Percentiles rank a stretch among this genome's conserved stretches.
phyloP scores from a whole-genome alignment of 1,139 yeast species.

The Geotrichum histeridarum region DNA sequence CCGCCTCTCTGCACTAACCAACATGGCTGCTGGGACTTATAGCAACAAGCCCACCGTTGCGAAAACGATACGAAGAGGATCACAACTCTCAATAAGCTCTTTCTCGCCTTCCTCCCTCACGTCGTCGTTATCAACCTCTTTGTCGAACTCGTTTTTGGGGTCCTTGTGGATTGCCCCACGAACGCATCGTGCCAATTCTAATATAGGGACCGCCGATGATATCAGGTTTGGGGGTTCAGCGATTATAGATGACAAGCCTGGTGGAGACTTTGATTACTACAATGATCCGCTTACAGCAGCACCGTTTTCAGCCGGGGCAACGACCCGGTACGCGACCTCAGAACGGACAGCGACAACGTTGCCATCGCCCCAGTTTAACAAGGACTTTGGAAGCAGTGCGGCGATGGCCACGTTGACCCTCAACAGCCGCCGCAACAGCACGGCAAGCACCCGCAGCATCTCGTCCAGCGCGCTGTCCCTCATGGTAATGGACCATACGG shows the following conservation, averaged over 20 bases:
- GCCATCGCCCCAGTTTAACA: not conserved
- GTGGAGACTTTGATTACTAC: no score
- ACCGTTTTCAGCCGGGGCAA: not conserved
- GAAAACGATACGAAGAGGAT: slow-evolving; percentile 1
- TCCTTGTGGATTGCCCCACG: not conserved
- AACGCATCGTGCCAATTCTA: not conserved
- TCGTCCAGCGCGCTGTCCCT: not conserved
- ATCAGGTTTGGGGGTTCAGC: not conserved
- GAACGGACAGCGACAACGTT: slow-evolving; percentile 1
- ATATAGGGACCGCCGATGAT: not conserved
- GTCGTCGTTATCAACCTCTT: not conserved
- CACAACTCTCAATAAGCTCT: not conserved
- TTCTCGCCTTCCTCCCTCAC: not conserved
- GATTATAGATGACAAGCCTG: no score
- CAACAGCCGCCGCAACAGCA: not conserved
- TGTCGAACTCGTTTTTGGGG: not conserved
- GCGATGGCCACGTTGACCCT: not conserved
- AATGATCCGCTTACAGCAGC: no score
- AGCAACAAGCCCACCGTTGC: not conserved
- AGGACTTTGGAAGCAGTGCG: not conserved
- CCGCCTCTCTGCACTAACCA: slow-evolving; percentile 2
- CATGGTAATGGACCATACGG: not conserved
- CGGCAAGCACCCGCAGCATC: not conserved
- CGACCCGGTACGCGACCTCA: not conserved
- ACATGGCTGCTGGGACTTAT: not conserved